A percentile compares a stretch with the other conserved stretches of the same genome.
Conservation (phyloP, 78 protist genomes). For the Protostelium mycophagum region DNA sequence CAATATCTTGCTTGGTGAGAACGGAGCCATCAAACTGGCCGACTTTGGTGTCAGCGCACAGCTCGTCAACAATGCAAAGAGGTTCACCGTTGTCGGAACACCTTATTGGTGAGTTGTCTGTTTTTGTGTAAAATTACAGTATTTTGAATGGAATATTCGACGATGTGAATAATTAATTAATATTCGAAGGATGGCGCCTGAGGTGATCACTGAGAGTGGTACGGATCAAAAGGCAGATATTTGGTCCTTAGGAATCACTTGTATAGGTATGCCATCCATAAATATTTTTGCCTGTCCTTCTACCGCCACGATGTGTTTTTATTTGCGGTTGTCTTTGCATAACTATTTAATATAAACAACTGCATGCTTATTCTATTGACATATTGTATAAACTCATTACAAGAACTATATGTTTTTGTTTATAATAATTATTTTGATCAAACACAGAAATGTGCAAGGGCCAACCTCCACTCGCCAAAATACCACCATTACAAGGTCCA, state of each 20-base stretch:
- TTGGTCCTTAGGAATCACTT: constrained; percentile 87
- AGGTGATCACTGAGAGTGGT: constrained; percentile 58
- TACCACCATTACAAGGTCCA: background rate
- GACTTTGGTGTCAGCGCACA: constrained; percentile 70
- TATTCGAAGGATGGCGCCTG: constrained; percentile 62
- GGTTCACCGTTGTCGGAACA: constrained; percentile 91
- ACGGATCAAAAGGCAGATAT: constrained; percentile 76
- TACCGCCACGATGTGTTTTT: no score
- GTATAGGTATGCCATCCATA: constrained; percentile 77
- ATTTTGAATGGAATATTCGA: background rate
- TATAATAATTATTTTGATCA: no score
- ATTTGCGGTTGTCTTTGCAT: no score
- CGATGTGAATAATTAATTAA: background rate
- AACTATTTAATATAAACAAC: no score
- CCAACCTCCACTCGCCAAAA: background rate
- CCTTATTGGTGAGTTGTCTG: constrained; percentile 67
- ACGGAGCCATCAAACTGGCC: constrained; percentile 89
- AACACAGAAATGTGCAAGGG: background rate
- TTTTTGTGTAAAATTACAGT: background rate
- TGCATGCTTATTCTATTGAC: background rate
- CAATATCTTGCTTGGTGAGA: constrained; percentile 80
- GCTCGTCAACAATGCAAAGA: constrained; percentile 63
- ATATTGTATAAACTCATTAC: background rate
- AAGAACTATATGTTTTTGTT: no score
- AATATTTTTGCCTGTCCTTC: no score